These are phyloP conservation scores for Fusarium lyarnte DNA, from an alignment of 2,329 filamentous ascomycete species.

Conservation along the genomic window DNA sequence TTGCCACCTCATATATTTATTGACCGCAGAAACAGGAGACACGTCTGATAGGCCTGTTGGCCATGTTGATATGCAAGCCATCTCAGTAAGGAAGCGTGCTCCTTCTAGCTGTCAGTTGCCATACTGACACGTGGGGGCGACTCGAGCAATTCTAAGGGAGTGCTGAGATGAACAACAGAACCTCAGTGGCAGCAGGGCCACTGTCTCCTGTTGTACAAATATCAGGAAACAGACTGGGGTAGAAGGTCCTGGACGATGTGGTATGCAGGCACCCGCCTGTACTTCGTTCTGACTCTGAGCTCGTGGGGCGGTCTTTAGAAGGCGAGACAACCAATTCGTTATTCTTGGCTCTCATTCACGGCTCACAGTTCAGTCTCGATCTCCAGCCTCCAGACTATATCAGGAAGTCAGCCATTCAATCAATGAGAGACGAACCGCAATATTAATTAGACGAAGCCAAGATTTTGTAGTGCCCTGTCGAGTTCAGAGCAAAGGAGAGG, in stretches of 20 bases:
- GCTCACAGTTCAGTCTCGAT: constrained; percentile 17
- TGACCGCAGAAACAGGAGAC: background rate
- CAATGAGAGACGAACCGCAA: constrained; percentile 17
- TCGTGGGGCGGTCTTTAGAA: constrained; percentile 34
- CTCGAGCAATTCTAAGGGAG: constrained; percentile 34
- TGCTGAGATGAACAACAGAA: constrained; percentile 22
- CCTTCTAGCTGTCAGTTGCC: constrained; percentile 34
- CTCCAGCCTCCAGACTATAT: background rate
- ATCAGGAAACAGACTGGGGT: constrained; percentile 37
- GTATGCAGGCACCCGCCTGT: constrained; percentile 42
- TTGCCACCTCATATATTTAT: constrained; percentile 3
- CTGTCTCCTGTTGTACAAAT: constrained; percentile 36
- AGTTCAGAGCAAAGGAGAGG: constrained; percentile 19
- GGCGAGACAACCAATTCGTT: constrained; percentile 27
- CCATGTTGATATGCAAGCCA: constrained; percentile 16
- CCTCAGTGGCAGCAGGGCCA: constrained; percentile 22
- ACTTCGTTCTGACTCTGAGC: constrained; percentile 34
- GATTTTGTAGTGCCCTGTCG: constrained; percentile 17
- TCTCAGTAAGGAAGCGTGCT: constrained; percentile 14
- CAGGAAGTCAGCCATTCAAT: background rate
- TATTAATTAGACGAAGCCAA: background rate
- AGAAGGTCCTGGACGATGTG: constrained; percentile 36
- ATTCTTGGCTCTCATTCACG: constrained; percentile 11
- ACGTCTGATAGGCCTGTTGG: constrained; percentile 15
- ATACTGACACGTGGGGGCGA: constrained; percentile 41